Evolutionary conservation across 2,329 filamentous ascomycete genomes (phyloP), one percentile per base, ranked within the genome.

Genomic region (Ophiostoma sp.): DNA sequence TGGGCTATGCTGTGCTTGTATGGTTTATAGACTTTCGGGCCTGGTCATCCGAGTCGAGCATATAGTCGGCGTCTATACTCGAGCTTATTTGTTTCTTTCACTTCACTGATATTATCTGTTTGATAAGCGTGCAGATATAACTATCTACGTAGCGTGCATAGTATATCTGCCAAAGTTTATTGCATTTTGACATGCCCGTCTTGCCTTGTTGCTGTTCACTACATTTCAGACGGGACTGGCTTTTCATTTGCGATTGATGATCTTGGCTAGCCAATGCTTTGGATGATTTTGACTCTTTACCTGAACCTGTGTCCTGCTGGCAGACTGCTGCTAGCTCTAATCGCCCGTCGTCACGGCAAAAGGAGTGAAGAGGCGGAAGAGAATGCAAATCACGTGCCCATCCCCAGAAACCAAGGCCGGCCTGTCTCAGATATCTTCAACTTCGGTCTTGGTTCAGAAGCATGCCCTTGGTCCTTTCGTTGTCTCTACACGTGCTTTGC

Each of bases 391-490:
- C 49, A 5, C 8, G 7, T 18, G 49, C n/a, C 49, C 49, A 55
- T 18, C n/a, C 47, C 49, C 18, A 18, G 49, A 55, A 55, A 55
- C 18, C 49, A 55, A 55, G 49, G 49, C 18, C 49, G 49, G 27
- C 27, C n/a, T 55, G 49, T 55, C 49, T 55, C 49, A 55, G 49
- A 55, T 55, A 18, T 36, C 49, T 62, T 62, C 36, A 62, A 41
- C 58, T 79, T 80, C 72, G 74, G 79, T 36, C 81, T 81, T 67
- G 80, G 84, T 0, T 82, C 96, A 0, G 91, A 27, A 27, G 27
- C 27, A 27, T 27, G 27, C 2, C 27, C 42, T 3, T 45, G 18
- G 49, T 9, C 14, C 49, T 36, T 8, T 5, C 47, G 8, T 55
- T 36, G 49, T 55, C 49, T n/a, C 49, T 55, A 11, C 18, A 55